Evolutionary conservation across 805 yeast species (phyloP), one percentile per base, ranked within the genome.

Genomic region (Lipomyces orientalis): DNA sequence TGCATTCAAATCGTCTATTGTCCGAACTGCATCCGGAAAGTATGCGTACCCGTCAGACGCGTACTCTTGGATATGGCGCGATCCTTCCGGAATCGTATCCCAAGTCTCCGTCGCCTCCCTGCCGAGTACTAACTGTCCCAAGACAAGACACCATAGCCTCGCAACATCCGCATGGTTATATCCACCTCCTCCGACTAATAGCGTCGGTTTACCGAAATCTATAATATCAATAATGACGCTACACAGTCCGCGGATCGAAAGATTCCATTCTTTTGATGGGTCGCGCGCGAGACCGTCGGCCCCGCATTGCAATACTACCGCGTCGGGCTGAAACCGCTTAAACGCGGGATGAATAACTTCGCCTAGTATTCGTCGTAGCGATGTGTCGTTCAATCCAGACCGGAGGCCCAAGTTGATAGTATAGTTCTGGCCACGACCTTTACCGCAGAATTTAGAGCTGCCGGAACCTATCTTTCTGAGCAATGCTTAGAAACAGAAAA

Each of bases 101-200:
- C 71, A 64, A 6, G 34, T 39, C 9, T 61, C 56, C n/a, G 37
- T 49, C 7, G n/a, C 54, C 14, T 60, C 58, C n/a, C 51, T 37
- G 14, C 63, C 66, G 2, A 49, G 34, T 9, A 63, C 31, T 33
- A 69, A 33, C 6, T 39, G 14, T 14, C 65, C 72, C 5, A 62
- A 37, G 9, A 83, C 67, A 70, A 77, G 80, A 0, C 87, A 78
- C 86, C 91, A 88, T 64, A 87, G 85, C 67, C 90, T 82, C 0
- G 92, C 87, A 33, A 86, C 82, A 67, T 89, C 88, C 2, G 81
- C 75, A 68, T 83, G 86, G 68, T 88, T 86, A 74, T 90, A 90
- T 0, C 94, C 95, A 2, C 95, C 95, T 1, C 95, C 95, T 0
- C 94, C 94, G 0, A 90, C 78, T 6, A 90, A 65, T 62, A 88